phyloP scores from a whole-genome alignment of 2,329 filamentous ascomycete genomes.

The Pestalotiopsis fici region DNA sequence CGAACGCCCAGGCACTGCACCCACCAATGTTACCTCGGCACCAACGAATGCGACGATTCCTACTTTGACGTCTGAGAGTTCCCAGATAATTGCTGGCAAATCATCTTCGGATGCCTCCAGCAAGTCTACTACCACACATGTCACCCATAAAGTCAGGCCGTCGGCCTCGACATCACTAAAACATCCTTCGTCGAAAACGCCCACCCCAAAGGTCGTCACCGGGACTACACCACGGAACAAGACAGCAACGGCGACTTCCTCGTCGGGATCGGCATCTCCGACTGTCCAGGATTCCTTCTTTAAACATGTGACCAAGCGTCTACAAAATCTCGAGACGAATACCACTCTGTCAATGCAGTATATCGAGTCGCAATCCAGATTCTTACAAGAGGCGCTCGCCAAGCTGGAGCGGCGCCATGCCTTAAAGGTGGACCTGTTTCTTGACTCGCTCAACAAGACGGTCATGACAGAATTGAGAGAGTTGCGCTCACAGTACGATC shows the following conservation, averaged over 20 bases:
- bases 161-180: constrained; percentile 27
- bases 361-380: constrained; percentile 92
- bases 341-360: constrained; percentile 92
- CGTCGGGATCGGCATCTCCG: constrained; percentile 60
- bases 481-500: constrained; percentile 86
- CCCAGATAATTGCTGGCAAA: not conserved
- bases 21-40: constrained; percentile 15
- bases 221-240: constrained; percentile 31
- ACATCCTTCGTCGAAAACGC: constrained; percentile 25
- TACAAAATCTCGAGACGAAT: constrained; percentile 89
- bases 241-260: constrained; percentile 38
- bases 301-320: constrained; percentile 90
- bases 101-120: constrained; percentile 12
- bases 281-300: constrained; percentile 98
- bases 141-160: constrained; percentile 21
- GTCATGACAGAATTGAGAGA: constrained; percentile 79
- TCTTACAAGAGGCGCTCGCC: constrained; percentile 82
- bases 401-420: constrained; percentile 87
- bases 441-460: constrained; percentile 83
- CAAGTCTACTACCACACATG: constrained; percentile 10
- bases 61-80: not conserved
- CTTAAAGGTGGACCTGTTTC: constrained; percentile 77
- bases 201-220: constrained; percentile 18
- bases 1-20: constrained; percentile 11
- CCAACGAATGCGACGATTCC: not conserved